Evolutionary conservation across 1,284 basidiomycete genomes (phyloP).

Genomic region (Ustilago curta): DNA sequence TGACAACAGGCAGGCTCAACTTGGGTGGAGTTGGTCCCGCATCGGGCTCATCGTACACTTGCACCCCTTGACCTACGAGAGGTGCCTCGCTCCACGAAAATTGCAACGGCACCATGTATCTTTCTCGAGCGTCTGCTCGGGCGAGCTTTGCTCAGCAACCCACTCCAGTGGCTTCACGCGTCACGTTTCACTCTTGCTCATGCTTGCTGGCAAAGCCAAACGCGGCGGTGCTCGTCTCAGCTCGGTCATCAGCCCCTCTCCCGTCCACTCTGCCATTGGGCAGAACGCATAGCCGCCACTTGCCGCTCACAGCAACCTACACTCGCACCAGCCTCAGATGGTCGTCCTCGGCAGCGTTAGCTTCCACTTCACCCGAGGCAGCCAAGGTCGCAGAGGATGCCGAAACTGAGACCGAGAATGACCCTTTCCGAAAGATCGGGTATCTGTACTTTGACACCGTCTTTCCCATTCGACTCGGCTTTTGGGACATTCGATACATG

Average conservation of each 20-base stretch:
- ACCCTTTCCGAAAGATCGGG: slow-evolving; percentile 52
- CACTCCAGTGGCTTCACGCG: neutral
- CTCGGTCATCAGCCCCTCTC: neutral
- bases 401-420: slow-evolving; percentile 43
- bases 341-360: slow-evolving; percentile 39
- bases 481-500: slow-evolving; percentile 56
- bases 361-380: slow-evolving; percentile 48
- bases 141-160: neutral
- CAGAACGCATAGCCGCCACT: neutral
- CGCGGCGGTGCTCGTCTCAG: slow-evolving; percentile 8
- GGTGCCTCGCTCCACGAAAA: neutral
- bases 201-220: slow-evolving; percentile 1
- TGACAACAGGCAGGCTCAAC: neutral
- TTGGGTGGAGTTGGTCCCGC: neutral
- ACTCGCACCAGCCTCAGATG: slow-evolving; percentile 11
- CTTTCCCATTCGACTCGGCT: slow-evolving; percentile 62
- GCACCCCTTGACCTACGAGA: neutral
- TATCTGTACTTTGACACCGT: slow-evolving; percentile 64
- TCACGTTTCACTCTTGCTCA: slow-evolving; percentile 5
- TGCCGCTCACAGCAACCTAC: neutral
- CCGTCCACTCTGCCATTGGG: neutral
- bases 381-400: slow-evolving; percentile 49
- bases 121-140: slow-evolving; percentile 15
- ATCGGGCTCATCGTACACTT: neutral
- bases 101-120: slow-evolving; percentile 24